Evolutionary conservation across 129 eudicot genomes (phyloP).

Genomic region (Lactuca saligna): DNA sequence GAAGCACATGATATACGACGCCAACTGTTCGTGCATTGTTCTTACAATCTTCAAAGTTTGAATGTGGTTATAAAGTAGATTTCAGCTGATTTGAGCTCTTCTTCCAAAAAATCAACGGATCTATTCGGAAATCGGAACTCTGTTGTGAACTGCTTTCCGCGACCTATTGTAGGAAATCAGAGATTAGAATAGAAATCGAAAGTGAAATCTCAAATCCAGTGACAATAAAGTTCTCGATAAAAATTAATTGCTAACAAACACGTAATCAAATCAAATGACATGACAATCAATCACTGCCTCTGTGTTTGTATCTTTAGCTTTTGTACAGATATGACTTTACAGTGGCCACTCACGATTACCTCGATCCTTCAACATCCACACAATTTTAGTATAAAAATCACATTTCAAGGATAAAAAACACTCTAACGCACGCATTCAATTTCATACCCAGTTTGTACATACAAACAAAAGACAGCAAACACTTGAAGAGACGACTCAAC

Average conservation of each 20-base stretch:
- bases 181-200: not conserved
- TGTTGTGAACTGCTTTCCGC: constrained; percentile 11
- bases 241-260: constrained; percentile 2
- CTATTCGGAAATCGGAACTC: constrained; percentile 10
- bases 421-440: constrained; percentile 16
- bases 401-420: not conserved
- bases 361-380: constrained; percentile 9
- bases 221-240: constrained; percentile 5
- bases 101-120: constrained; percentile 20
- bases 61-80: constrained; percentile 9
- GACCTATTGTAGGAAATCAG: constrained; percentile 4
- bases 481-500: constrained; percentile 24
- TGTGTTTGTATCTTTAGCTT: constrained; percentile 25
- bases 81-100: constrained; percentile 29
- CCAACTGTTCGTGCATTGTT: constrained; percentile 9
- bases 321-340: constrained; percentile 20
- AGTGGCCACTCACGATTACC: constrained; percentile 24
- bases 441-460: constrained; percentile 9
- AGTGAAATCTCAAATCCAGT: not conserved
- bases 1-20: constrained; percentile 30
- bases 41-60: constrained; percentile 24
- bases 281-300: constrained; percentile 18
- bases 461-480: constrained; percentile 39
- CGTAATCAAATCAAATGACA: constrained; percentile 17
- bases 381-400: constrained; percentile 1